Evolutionary conservation across 2,329 filamentous ascomycete genomes (phyloP).

Genomic region (Neonectria neomacrospora): DNA sequence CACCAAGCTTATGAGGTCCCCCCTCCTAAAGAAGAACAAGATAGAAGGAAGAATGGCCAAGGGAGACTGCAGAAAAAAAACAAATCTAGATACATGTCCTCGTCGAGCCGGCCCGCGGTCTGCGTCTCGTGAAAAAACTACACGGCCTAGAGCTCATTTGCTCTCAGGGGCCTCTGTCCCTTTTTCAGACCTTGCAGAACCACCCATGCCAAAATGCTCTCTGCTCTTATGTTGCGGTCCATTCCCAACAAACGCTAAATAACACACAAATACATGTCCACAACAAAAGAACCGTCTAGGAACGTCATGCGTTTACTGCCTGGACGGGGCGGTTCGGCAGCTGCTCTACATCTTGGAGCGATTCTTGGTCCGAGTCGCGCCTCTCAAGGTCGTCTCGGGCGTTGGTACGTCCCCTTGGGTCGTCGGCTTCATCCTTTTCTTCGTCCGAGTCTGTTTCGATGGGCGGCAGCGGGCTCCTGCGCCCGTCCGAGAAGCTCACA

Average conservation of each 20-base stretch:
- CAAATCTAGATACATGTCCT: slow-evolving; percentile 43
- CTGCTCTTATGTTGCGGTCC: slow-evolving; percentile 17
- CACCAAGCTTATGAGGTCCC: slow-evolving; percentile 19
- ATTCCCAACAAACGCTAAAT: slow-evolving; percentile 44
- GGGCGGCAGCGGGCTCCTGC: slow-evolving; percentile 65
- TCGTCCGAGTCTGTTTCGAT: slow-evolving; percentile 57
- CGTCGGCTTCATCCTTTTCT: slow-evolving; percentile 34
- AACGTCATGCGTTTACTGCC: slow-evolving; percentile 48
- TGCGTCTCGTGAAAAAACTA: slow-evolving; percentile 19
- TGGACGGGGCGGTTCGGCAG: slow-evolving; percentile 47
- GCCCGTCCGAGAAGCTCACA: slow-evolving; percentile 69
- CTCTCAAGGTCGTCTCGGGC: slow-evolving; percentile 46
- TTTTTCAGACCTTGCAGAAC: slow-evolving; percentile 19
- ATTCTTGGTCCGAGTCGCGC: slow-evolving; percentile 46
- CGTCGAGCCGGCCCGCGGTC: slow-evolving; percentile 25
- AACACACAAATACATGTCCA: slow-evolving; percentile 36
- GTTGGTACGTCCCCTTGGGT: slow-evolving; percentile 33
- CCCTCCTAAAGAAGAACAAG: slow-evolving; percentile 20
- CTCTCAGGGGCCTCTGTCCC: slow-evolving; percentile 18
- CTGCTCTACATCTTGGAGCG: slow-evolving; percentile 43
- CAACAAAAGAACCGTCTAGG: slow-evolving; percentile 20
- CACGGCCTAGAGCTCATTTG: slow-evolving; percentile 11
- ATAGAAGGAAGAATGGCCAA: slow-evolving; percentile 34
- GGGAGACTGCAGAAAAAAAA: slow-evolving; percentile 27
- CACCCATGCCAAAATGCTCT: slow-evolving; percentile 23